A percentile compares a stretch with the other conserved stretches of the same genome.
Evolutionary conservation across 2,329 filamentous ascomycete species (phyloP).

Genomic region (Ophiocordyceps camponoti-saundersi): DNA sequence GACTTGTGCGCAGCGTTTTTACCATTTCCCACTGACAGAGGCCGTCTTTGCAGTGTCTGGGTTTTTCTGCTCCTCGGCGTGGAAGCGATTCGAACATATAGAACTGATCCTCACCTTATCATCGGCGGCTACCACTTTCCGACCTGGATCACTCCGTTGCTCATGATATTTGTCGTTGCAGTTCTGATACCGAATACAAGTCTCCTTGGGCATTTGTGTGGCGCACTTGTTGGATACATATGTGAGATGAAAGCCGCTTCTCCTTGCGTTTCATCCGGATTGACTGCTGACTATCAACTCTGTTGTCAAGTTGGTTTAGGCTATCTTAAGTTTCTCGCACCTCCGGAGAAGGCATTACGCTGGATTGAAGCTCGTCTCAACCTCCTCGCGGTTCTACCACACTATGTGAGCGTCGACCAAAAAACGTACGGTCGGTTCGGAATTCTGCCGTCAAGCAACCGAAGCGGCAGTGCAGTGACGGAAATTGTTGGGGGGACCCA

Average conservation of each 20-base stretch:
- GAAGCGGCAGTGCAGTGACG: slow-evolving; percentile 28
- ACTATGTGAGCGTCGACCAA: slow-evolving; percentile 89
- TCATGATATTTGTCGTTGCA: slow-evolving; percentile 55
- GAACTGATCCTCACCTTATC: slow-evolving; percentile 61
- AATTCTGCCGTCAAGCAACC: slow-evolving; percentile 49
- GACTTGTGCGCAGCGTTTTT: not conserved
- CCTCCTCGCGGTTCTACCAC: slow-evolving; percentile 64
- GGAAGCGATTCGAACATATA: slow-evolving; percentile 75
- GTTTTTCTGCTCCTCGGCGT: slow-evolving; percentile 74
- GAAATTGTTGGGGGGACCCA: slow-evolving; percentile 42
- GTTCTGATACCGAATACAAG: slow-evolving; percentile 69
- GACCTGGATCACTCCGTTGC: slow-evolving; percentile 81
- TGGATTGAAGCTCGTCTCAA: slow-evolving; percentile 85
- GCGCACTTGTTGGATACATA: slow-evolving; percentile 68
- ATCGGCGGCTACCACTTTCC: slow-evolving; percentile 53
- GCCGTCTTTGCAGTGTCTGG: slow-evolving; percentile 50
- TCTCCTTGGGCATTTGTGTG: slow-evolving; percentile 73
- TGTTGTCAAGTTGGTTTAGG: slow-evolving; percentile 53
- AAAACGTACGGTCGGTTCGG: slow-evolving; percentile 92
- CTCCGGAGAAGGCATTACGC: slow-evolving; percentile 71
- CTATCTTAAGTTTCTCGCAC: slow-evolving; percentile 76
- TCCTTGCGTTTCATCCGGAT: not conserved
- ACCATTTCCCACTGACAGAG: too few species aligned
- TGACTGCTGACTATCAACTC: not conserved
- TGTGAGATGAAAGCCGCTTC: slow-evolving; percentile 35